Evolutionary conservation across 169 alveolate genomes (phyloP).

Genomic region (Plasmodium adleri): DNA sequence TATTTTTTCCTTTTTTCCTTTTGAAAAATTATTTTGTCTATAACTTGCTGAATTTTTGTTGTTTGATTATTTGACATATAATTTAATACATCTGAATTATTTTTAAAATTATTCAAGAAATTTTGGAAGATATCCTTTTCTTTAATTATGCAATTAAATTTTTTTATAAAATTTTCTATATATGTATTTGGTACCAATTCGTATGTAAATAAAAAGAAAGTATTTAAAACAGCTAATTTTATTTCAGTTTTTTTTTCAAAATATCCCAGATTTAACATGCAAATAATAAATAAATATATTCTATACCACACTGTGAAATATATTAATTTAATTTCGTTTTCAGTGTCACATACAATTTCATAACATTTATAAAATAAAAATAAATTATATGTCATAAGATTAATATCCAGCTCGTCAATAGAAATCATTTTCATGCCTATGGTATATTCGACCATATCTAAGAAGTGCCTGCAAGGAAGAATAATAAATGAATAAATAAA

Average conservation of each 20-base stretch:
- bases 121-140: slow-evolving; percentile 37
- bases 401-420: slow-evolving; percentile 38
- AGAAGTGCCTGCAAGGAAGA: slow-evolving; percentile 31
- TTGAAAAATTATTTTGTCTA: slow-evolving; percentile 12
- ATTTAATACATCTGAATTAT: slow-evolving; percentile 9
- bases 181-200: slow-evolving; percentile 42
- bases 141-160: slow-evolving; percentile 21
- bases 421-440: slow-evolving; percentile 37
- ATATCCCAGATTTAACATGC: slow-evolving; percentile 46
- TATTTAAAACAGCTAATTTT: slow-evolving; percentile 21
- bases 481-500: not conserved
- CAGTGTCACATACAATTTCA: slow-evolving; percentile 12
- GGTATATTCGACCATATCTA: slow-evolving; percentile 62
- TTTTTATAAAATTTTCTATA: slow-evolving; percentile 27
- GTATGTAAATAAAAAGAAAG: slow-evolving; percentile 77
- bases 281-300: slow-evolving; percentile 42
- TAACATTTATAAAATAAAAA: slow-evolving; percentile 67
- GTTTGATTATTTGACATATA: slow-evolving; percentile 47
- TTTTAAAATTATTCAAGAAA: slow-evolving; percentile 41
- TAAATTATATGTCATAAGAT: slow-evolving; percentile 27
- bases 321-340: not conserved
- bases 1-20: slow-evolving; percentile 22
- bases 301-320: slow-evolving; percentile 45
- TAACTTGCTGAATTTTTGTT: slow-evolving; percentile 14
- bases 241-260: slow-evolving; percentile 67